phyloP scores from a whole-genome alignment of 2,329 filamentous ascomycete species.

The Colletotrichum incanum region DNA sequence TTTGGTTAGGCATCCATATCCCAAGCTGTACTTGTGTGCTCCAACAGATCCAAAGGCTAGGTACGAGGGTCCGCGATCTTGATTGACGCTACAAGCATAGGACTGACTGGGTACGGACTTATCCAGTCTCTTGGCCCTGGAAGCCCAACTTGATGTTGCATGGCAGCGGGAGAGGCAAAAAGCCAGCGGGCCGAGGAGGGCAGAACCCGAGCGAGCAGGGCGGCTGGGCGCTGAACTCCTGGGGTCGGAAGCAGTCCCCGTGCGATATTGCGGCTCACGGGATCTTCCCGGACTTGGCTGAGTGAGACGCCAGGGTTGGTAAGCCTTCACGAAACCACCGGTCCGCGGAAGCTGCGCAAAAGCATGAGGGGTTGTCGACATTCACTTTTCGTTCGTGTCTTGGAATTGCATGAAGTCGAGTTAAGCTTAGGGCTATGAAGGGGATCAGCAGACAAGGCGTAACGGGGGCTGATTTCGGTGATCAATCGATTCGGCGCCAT shows the following conservation, averaged over 20 bases:
- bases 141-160: background rate
- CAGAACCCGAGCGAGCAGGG: background rate
- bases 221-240: no score
- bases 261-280: no score
- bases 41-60: no score
- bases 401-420: slow-evolving; percentile 35
- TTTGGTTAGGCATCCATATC: background rate
- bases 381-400: slow-evolving; percentile 14
- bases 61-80: no score
- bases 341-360: background rate
- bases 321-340: slow-evolving; percentile 2
- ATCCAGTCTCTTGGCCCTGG: no score
- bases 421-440: slow-evolving; percentile 32
- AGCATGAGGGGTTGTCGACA: background rate
- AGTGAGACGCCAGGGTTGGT: slow-evolving; percentile 10
- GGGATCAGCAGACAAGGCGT: slow-evolving; percentile 6
- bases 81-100: no score
- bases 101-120: no score
- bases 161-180: slow-evolving; percentile 4
- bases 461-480: background rate
- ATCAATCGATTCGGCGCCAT: slow-evolving; percentile 15
- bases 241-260: no score
- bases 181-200: slow-evolving; percentile 35
- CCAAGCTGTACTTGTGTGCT: background rate
- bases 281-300: slow-evolving; percentile 6